Percentiles rank a stretch among this genome's conserved stretches.
These are phyloP conservation scores for Haplosporangium sp. DNA, from an alignment of 371 early-diverging fungal species.

Conservation along the genomic window DNA sequence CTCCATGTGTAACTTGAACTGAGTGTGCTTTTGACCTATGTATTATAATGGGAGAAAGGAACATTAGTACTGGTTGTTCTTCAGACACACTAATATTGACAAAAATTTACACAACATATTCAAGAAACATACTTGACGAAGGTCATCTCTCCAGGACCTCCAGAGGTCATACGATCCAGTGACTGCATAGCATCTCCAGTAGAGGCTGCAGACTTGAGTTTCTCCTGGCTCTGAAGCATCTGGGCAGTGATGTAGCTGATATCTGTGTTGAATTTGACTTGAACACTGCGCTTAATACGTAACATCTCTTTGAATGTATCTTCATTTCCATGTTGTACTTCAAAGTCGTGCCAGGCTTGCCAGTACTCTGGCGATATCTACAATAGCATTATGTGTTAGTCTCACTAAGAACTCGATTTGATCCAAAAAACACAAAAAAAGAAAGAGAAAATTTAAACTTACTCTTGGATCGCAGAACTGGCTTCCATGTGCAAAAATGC, in stretches of 20 bases:
- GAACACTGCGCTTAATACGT: slow-evolving; percentile 92
- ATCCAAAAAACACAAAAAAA: neutral
- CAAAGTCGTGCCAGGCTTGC: slow-evolving; percentile 96
- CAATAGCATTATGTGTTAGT: neutral
- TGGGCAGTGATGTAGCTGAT: slow-evolving; percentile 62
- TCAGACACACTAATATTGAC: too few relatives aligned
- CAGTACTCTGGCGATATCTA: slow-evolving; percentile 81
- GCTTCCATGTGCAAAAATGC: slow-evolving; percentile 88
- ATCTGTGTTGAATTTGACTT: slow-evolving; percentile 84
- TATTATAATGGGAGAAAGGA: neutral
- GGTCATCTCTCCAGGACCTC: slow-evolving; percentile 45
- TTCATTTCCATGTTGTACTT: slow-evolving; percentile 97
- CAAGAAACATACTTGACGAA: slow-evolving; percentile 43
- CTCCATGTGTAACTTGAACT: slow-evolving; percentile 37
- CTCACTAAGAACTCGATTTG: neutral
- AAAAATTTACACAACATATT: too few relatives aligned
- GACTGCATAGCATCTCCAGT: slow-evolving; percentile 54
- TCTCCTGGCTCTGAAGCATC: slow-evolving; percentile 54
- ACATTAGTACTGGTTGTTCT: neutral
- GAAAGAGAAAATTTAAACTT: slow-evolving; percentile 15
- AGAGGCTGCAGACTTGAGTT: slow-evolving; percentile 27
- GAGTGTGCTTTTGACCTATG: slow-evolving; percentile 46
- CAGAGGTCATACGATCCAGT: slow-evolving; percentile 51
- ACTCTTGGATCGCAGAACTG: slow-evolving; percentile 92
- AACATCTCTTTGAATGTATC: slow-evolving; percentile 98